Evolutionary conservation across 495 filamentous ascomycete species (phyloP).

Genomic region (Neurospora sp.): DNA sequence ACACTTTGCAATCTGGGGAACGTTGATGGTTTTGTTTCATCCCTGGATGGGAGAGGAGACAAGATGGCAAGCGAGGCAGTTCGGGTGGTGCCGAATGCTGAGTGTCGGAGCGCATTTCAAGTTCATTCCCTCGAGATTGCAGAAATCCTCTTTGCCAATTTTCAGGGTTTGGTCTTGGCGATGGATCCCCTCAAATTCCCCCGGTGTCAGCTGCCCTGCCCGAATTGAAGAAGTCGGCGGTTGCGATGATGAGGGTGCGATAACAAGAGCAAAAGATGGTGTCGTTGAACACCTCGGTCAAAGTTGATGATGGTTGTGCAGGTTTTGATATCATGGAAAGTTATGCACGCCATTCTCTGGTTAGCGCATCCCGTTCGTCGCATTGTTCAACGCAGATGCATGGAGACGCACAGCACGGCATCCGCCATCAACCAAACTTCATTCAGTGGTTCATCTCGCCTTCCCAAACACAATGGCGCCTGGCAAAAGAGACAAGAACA

Average conservation of each 20-base stretch:
- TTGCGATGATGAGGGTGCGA: not conserved
- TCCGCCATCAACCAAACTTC: not conserved
- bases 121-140: not conserved
- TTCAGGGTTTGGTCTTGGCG: not conserved
- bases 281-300: not conserved
- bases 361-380: not conserved
- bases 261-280: not conserved
- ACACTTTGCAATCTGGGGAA: not conserved
- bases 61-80: not conserved
- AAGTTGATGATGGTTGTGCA: not conserved
- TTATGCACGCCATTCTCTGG: not conserved
- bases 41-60: not conserved
- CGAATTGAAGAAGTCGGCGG: not conserved
- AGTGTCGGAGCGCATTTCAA: not conserved
- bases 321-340: not conserved
- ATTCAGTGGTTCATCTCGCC: not conserved
- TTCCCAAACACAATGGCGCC: not conserved
- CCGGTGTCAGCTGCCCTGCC: not conserved
- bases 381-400: not conserved
- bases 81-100: not conserved
- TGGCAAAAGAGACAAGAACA: not conserved
- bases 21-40: not conserved
- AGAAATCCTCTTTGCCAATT: not conserved
- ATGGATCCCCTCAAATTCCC: not conserved
- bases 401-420: not conserved